Evolutionary conservation across 225 moss, liverwort and hornwort species (phyloP).

Genomic region (Rhytidiadelphus loreus): DNA sequence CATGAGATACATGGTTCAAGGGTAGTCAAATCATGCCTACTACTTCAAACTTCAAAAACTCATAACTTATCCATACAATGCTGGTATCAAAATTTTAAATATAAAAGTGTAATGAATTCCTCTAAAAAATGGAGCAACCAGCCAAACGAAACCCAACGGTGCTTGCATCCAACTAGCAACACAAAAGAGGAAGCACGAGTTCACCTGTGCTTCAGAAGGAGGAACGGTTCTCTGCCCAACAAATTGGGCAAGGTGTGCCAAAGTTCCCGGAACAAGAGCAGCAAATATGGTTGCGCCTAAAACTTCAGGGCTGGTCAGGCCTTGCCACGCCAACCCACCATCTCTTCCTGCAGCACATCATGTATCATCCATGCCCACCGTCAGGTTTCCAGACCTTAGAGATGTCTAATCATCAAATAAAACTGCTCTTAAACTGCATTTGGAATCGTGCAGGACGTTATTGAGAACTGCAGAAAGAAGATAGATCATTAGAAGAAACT

Average conservation of each 20-base stretch:
- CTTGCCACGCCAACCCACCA: conserved; percentile 39
- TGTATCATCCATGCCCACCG: not conserved
- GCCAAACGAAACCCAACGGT: not conserved
- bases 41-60: not conserved
- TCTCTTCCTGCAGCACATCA: conserved; percentile 33
- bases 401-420: not conserved
- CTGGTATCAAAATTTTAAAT: not conserved
- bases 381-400: not conserved
- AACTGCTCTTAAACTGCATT: not conserved
- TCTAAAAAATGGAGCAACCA: not conserved
- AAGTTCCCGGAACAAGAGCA: conserved; percentile 47
- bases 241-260: conserved; percentile 56
- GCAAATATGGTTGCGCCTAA: conserved; percentile 27
- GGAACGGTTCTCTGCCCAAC: conserved; percentile 38
- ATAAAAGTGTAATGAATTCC: not conserved
- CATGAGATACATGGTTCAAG: not conserved
- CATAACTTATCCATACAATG: not conserved
- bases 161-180: not conserved
- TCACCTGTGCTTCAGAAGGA: conserved; percentile 56
- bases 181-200: not conserved
- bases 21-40: not conserved
- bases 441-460: not conserved
- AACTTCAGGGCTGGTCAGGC: conserved; percentile 23
- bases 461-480: not conserved
- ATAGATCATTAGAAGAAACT: not conserved